Evolutionary conservation across 108 stramenopile species (phyloP), one percentile per base, ranked within the genome.

Genomic region (Nannochloropsis granulata): DNA sequence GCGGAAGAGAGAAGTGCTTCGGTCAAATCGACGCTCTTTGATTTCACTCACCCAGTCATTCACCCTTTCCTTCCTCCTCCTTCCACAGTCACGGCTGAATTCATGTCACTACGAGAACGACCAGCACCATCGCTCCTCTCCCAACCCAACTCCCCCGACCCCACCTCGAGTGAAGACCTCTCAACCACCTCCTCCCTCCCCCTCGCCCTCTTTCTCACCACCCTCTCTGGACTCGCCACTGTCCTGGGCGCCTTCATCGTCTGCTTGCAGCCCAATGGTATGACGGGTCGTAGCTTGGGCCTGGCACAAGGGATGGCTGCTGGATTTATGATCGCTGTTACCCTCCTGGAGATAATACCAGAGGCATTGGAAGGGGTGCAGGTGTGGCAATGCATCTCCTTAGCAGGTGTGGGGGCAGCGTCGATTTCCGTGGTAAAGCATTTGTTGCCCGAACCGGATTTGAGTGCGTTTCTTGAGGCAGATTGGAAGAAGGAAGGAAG

Each of bases 261-360:
- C 56, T 71, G 56, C n/a, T n/a, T 71, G 11, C 9, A 71, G n/a
- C n/a, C 56, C 56, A 71, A 71, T 3, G 56, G 56, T 5, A 71
- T 71, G 56, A 71, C 56, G n/a, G n/a, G n/a, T n/a, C 56, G 56
- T n/a, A 71, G 56, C 14, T 88, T 96, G 26, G 94, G 93, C 13
- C 85, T 83, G 0, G 87, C 92, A 19, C 85, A 94, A 16, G 94
- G 92, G 16, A 85, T 96, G 45, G 90, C 93, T 25, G 93, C 93
- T 0, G 90, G 90, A 23, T 93, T 96, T 79, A 96, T 96, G 95
- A 89, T 92, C n/a, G 94, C 94, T 85, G 93, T 96, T 23, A 90
- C 91, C 46, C 92, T 96, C 84, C 88, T 93, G 19, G 95, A 96
- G 78, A 94, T 96, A 79, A 93, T 94, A 44, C 43, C 78, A 13